phyloP scores from a whole-genome alignment of 257 asterid genomes.

The Petrea volubilis region DNA sequence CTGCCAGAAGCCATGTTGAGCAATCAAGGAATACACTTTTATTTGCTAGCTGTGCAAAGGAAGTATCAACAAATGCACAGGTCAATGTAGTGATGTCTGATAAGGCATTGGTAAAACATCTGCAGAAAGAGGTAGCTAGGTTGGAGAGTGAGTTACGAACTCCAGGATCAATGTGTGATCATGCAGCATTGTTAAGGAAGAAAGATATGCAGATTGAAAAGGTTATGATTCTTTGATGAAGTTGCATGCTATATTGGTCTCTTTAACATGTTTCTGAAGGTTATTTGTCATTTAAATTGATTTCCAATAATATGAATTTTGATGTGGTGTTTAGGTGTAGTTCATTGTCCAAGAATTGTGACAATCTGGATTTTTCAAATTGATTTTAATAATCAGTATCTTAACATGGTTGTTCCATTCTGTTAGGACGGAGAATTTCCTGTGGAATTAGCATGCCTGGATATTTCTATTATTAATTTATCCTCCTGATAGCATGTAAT shows the following conservation, averaged over 20 bases:
- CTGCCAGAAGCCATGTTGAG: constrained; percentile 94
- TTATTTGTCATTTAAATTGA: constrained; percentile 1
- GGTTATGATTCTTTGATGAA: constrained; percentile 43
- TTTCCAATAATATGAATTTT: not conserved
- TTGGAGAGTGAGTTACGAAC: constrained; percentile 84
- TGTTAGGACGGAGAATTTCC: not conserved
- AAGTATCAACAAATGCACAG: constrained; percentile 94
- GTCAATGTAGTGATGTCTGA: constrained; percentile 99
- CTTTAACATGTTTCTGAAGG: not conserved
- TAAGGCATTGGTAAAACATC: constrained; percentile 97
- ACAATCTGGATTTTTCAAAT: not conserved
- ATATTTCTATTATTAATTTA: not conserved
- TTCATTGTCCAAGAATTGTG: not conserved
- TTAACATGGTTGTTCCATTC: not conserved
- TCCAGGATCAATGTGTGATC: constrained; percentile 77
- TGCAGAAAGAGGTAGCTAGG: constrained; percentile 96
- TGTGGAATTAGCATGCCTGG: not conserved
- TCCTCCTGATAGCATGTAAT: not conserved
- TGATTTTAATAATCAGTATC: not conserved
- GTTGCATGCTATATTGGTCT: not conserved
- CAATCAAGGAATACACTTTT: constrained; percentile 94
- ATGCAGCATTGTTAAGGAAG: constrained; percentile 68
- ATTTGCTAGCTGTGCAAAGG: constrained; percentile 92
- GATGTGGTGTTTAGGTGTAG: not conserved
- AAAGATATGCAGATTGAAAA: constrained; percentile 89